Base-by-base conservation (phyloP, 129 eudicot species). In the Oenanthe sinensis region DNA sequence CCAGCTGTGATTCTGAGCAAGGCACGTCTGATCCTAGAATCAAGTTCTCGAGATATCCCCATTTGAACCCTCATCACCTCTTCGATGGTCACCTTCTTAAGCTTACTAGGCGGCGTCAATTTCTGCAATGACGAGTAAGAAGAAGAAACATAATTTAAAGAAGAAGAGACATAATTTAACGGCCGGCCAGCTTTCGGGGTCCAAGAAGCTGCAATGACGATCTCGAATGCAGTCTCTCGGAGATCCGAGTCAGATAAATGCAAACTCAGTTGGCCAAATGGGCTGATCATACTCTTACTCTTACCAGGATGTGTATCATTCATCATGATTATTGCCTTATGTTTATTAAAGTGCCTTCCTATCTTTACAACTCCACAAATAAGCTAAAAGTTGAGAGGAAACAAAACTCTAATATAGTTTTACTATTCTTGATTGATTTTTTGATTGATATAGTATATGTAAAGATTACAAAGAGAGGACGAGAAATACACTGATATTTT, bases 1-100 rank as follows among this genome's bases (percentile, higher is more conserved):
- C 94, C 91, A 90, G 97, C 99, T 54, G 96, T 82, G 81, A 92
- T 87, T 81, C 99, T 89, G 55, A 96, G 79, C 88, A 96, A 85
- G 75, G 91, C 99, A 54, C 99, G 85, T 1, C 97, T 84, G 78
- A 96, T 76, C 79, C 99, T 85, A 8, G 99, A 90, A 87, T 96
- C 95, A 1, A 76, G 81, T 62, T 78, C 82, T 68, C 92, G 93
- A 17, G 96, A 85, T 75, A 96, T 82, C 91, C 84, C 87, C 99
- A 96, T 92, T 87, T 96, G 99, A 78, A 87, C 74, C 82, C 95
- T 92, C 92, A 96, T 87, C 4, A 93, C 85, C 86, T 96, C 99
- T 22, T 93, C 99, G 0, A 92, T 81, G 37, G 95, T 95, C 81
- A 90, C 97, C 95, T 92, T 96, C 83, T 95, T 95, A 89, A 90